These are phyloP conservation scores for Podila minutissima DNA, from an alignment of 192 early-diverging fungal species.

Conservation along the genomic window DNA sequence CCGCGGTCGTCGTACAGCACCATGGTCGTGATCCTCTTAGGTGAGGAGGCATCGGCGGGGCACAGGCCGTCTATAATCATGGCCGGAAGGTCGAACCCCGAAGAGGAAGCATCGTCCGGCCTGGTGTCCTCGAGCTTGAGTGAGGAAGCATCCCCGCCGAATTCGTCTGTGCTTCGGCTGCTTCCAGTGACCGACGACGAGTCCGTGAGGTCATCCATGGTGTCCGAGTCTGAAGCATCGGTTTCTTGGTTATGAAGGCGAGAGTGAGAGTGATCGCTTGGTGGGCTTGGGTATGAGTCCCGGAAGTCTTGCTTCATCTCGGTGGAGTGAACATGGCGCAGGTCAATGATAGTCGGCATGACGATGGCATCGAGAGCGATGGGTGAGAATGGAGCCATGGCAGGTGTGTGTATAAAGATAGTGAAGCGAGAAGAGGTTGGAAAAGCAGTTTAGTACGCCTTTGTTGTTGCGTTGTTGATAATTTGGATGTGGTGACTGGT, in stretches of 20 bases:
- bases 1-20: conserved; percentile 88
- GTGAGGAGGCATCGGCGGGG: conserved; percentile 7
- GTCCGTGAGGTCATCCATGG: conserved; percentile 23
- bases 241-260: conserved; percentile 2
- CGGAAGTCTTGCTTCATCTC: conserved; percentile 3
- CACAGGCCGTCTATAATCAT: conserved; percentile 41
- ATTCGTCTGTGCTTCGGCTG: neutral
- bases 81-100: conserved; percentile 22
- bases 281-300: conserved; percentile 22
- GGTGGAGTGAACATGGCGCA: conserved; percentile 11
- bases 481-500: too few species aligned
- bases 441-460: too few species aligned
- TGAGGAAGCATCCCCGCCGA: neutral
- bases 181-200: conserved; percentile 2
- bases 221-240: conserved; percentile 22
- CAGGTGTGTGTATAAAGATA: neutral
- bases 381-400: conserved; percentile 1
- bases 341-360: conserved; percentile 39
- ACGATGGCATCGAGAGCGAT: neutral
- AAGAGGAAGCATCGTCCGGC: neutral
- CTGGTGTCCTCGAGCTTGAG: neutral
- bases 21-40: conserved; percentile 80
- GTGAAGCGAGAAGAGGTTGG: neutral
- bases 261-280: neutral
- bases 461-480: too few species aligned